phyloP scores from a whole-genome alignment of 495 filamentous ascomycete species.

The Penicillium canescens region DNA sequence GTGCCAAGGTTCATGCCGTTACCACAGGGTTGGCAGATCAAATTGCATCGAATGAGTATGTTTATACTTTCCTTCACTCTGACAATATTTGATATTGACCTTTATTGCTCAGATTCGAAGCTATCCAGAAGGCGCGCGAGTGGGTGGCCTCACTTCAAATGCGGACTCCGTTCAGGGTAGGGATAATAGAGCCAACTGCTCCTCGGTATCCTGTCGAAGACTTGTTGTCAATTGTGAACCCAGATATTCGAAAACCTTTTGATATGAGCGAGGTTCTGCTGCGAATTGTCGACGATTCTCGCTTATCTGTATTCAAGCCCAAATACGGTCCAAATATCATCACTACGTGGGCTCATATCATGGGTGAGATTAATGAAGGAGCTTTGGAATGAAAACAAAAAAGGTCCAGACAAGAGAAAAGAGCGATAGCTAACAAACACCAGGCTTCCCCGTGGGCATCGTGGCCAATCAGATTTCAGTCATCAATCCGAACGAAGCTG shows the following conservation, averaged over 20 bases:
- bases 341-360: constrained; percentile 30
- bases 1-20: constrained; percentile 30
- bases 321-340: constrained; percentile 31
- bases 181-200: constrained; percentile 4
- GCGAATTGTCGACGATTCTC: constrained; percentile 31
- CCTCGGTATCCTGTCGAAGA: constrained; percentile 27
- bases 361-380: constrained; percentile 16
- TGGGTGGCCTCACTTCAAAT: constrained; percentile 28
- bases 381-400: no score
- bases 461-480: constrained; percentile 33
- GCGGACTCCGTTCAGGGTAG: not conserved
- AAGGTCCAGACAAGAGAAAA: no score
- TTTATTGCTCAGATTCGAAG: constrained; percentile 23
- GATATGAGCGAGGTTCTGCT: constrained; percentile 34
- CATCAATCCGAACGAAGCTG: constrained; percentile 30
- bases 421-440: no score
- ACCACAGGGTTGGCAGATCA: constrained; percentile 34
- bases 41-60: constrained; percentile 33
- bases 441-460: constrained; percentile 31
- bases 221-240: constrained; percentile 25
- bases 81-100: not conserved
- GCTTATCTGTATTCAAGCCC: constrained; percentile 29
- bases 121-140: constrained; percentile 31
- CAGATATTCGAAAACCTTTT: constrained; percentile 32
- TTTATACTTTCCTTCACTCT: not conserved